Base-by-base conservation (phyloP, 2,329 filamentous ascomycete genomes). In the Knufia petricola region DNA sequence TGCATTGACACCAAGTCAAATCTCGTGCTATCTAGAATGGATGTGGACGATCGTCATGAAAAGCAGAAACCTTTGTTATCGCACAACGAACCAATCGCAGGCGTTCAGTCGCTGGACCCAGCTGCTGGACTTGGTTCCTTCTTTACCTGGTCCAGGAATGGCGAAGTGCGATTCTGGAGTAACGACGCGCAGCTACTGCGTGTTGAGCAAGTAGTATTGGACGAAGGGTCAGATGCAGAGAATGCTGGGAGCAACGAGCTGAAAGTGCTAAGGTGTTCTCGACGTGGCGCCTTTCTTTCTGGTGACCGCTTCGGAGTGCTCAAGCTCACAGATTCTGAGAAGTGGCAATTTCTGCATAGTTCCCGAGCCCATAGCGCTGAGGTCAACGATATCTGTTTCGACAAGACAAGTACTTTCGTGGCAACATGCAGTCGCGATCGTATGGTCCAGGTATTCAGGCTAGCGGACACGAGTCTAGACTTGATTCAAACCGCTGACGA, bases 401-500 rank as follows among this genome's bases (percentile, higher is more conserved):
- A 81, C 58, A 72, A 76, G 1, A 71, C 75, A 1, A 73, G 70
- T 40, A 76, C 79, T 30, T 70, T 95, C 39, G 73, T 96, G 57
- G 90, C 86, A 15, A 88, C 83, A 9, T 89, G 84, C 61, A 86
- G 87, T 30, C 78, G 92, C 55, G 92, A 98, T 66, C 82, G 92
- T 44, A 95, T 85, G n/a, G 79, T 90, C 1, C 92, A 98, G 63
- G 70, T 98, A n/a, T 96, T 95, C 62, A 74, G 78, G 52, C 72
- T 73, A 20, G 67, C 69, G 1, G 70, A 66, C 10, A 75, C 79
- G 2, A 67, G 66, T 2, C 84, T 94, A 64, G 78, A 85, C 50
- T 77, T 95, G 50, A 78, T 95, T 45, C 92, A 98, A 64, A 98
- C 92, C 0, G 77, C 96, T 61, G 81, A 86, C 49, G 90, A 98